phyloP scores from a whole-genome alignment of 1,284 basidiomycete species.

The Leccinum fallax region DNA sequence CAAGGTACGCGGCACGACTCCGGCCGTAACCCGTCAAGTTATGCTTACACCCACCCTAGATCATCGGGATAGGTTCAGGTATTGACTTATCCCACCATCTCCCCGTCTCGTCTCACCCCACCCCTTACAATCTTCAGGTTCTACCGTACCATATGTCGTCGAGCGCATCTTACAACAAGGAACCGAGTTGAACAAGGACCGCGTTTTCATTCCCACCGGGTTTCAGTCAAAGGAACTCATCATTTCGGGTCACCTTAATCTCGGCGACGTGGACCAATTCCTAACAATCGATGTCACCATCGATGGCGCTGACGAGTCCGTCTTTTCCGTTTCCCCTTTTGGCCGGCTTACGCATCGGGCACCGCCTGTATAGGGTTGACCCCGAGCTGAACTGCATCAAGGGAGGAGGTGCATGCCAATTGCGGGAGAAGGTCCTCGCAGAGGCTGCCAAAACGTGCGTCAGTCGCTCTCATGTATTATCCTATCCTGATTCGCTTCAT shows the following conservation, averaged over 20 bases:
- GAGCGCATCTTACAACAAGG: conserved; percentile 93
- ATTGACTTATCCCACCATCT: conserved; percentile 7
- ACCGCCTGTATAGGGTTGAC: conserved; percentile 69
- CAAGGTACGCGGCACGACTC: conserved; percentile 52
- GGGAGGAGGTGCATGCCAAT: conserved; percentile 95
- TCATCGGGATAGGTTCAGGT: conserved; percentile 92
- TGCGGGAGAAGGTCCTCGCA: conserved; percentile 96
- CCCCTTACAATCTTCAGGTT: conserved; percentile 52
- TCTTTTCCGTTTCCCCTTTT: conserved; percentile 41
- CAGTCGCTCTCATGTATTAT: not conserved
- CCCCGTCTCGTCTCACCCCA: not conserved
- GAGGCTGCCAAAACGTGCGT: conserved; percentile 86
- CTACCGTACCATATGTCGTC: conserved; percentile 97
- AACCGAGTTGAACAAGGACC: conserved; percentile 68
- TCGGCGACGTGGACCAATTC: conserved; percentile 94
- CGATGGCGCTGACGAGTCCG: conserved; percentile 96
- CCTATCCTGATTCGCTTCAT: conserved; percentile 2
- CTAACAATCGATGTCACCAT: conserved; percentile 92
- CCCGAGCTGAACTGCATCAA: conserved; percentile 92
- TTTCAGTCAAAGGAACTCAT: conserved; percentile 98
- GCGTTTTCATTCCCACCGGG: conserved; percentile 91
- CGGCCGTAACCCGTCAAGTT: not conserved
- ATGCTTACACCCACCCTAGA: conserved; percentile 44
- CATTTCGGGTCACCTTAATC: conserved; percentile 73
- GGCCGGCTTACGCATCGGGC: conserved; percentile 1